These are phyloP conservation scores for Penicillium cataractarum DNA, from an alignment of 495 filamentous ascomycete genomes.

Conservation along the genomic window DNA sequence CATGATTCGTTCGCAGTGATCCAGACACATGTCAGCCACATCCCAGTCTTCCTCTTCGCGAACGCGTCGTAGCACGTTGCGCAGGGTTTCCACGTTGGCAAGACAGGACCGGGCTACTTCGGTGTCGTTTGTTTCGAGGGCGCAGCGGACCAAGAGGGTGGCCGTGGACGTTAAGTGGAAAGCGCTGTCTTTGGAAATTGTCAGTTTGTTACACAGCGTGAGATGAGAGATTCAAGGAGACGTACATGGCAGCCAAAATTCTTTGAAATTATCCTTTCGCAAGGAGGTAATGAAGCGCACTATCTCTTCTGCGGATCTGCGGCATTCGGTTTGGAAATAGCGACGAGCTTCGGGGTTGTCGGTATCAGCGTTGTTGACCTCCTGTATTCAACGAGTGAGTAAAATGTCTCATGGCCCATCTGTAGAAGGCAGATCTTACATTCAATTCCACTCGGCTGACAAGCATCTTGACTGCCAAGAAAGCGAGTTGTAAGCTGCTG, in stretches of 20 bases:
- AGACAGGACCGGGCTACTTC: conserved; percentile 47
- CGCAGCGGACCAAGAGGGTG: conserved; percentile 52
- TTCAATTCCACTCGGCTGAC: conserved; percentile 55
- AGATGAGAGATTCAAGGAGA: not conserved
- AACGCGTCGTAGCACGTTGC: conserved; percentile 50
- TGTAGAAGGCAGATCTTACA: conserved; percentile 29
- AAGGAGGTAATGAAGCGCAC: conserved; percentile 54
- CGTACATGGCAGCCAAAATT: conserved; percentile 55
- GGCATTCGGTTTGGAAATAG: conserved; percentile 54
- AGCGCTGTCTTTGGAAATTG: conserved; percentile 43
- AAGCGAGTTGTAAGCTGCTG: conserved; percentile 55
- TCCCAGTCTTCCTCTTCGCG: conserved; percentile 59
- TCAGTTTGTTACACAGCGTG: conserved; percentile 16
- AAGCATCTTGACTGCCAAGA: conserved; percentile 56
- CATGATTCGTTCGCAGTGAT: conserved; percentile 54
- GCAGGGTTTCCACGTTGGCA: conserved; percentile 47
- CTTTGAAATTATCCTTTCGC: conserved; percentile 46
- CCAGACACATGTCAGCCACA: conserved; percentile 56
- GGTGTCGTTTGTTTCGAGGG: conserved; percentile 48
- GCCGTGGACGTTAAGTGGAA: conserved; percentile 54
- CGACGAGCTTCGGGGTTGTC: conserved; percentile 49
- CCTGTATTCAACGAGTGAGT: conserved; percentile 29
- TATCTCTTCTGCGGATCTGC: conserved; percentile 54
- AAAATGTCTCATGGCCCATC: not conserved
- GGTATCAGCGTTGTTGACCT: conserved; percentile 48